Evolutionary conservation across 441 rosid genomes (phyloP).

Genomic region (Viola pubescens): DNA sequence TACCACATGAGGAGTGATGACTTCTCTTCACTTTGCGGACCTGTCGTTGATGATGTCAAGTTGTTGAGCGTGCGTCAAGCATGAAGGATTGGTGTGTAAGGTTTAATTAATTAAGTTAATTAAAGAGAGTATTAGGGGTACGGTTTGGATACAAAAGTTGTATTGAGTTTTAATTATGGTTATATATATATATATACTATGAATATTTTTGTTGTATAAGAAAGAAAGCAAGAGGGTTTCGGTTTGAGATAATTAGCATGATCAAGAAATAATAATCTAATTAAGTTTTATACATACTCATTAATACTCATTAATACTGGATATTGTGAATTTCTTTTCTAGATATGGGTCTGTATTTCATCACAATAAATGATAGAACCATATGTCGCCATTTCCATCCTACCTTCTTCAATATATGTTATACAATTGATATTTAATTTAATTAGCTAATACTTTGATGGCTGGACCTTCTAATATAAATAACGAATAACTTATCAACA

Average conservation of each 20-base stretch:
- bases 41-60: conserved; percentile 64
- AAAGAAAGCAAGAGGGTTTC: neutral
- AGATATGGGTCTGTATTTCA: no score
- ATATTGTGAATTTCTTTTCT: no score
- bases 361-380: no score
- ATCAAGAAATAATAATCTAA: neutral
- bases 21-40: conserved; percentile 73
- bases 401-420: no score
- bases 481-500: no score
- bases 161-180: neutral
- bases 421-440: no score
- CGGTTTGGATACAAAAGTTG: neutral
- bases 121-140: neutral
- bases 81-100: conserved; percentile 6
- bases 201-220: conserved; percentile 3
- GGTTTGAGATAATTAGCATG: neutral
- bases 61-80: conserved; percentile 39
- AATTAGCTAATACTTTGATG: no score
- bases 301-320: no score
- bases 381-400: no score
- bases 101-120: neutral
- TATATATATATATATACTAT: neutral
- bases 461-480: no score
- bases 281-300: no score
- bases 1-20: conserved; percentile 62